Percentiles rank a stretch among this genome's conserved stretches.
Evolutionary conservation across 2,329 filamentous ascomycete genomes (phyloP).

Genomic region (Ceratocystis cubensis): DNA sequence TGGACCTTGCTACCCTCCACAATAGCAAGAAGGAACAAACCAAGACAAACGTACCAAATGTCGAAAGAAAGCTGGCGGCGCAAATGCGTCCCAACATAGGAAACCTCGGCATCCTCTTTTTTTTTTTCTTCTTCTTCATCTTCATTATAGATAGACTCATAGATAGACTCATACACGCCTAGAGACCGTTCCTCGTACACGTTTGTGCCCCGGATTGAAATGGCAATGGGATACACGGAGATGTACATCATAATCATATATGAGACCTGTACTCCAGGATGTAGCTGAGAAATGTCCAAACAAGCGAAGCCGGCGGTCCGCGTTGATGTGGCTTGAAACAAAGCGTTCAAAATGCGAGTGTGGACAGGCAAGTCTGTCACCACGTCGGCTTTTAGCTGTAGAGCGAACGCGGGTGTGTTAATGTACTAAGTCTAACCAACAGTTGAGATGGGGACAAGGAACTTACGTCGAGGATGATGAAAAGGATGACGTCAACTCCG

Average conservation of each 20-base stretch:
- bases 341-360: slow-evolving; percentile 67
- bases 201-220: slow-evolving; percentile 85
- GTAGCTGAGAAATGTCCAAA: slow-evolving; percentile 62
- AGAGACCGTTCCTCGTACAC: slow-evolving; percentile 89
- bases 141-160: slow-evolving; percentile 32
- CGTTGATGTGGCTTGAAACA: slow-evolving; percentile 83
- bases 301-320: slow-evolving; percentile 82
- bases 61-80: slow-evolving; percentile 92
- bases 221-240: slow-evolving; percentile 91
- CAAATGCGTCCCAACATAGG: slow-evolving; percentile 83
- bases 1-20: slow-evolving; percentile 65
- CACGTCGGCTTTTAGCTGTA: slow-evolving; percentile 55
- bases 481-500: slow-evolving; percentile 73
- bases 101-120: slow-evolving; percentile 46
- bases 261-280: slow-evolving; percentile 83
- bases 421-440: slow-evolving; percentile 14
- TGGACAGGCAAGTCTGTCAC: slow-evolving; percentile 58
- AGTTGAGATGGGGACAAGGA: background rate
- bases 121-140: slow-evolving; percentile 32
- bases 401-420: slow-evolving; percentile 10
- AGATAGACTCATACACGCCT: slow-evolving; percentile 52
- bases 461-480: slow-evolving; percentile 78
- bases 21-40: slow-evolving; percentile 84
- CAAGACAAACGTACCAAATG: slow-evolving; percentile 91
- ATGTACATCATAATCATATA: slow-evolving; percentile 99